Percentiles rank a stretch among this genome's conserved stretches.
phyloP scores from a whole-genome alignment of 176 grass and related monocot genomes.

The Elaeis guineensis region DNA sequence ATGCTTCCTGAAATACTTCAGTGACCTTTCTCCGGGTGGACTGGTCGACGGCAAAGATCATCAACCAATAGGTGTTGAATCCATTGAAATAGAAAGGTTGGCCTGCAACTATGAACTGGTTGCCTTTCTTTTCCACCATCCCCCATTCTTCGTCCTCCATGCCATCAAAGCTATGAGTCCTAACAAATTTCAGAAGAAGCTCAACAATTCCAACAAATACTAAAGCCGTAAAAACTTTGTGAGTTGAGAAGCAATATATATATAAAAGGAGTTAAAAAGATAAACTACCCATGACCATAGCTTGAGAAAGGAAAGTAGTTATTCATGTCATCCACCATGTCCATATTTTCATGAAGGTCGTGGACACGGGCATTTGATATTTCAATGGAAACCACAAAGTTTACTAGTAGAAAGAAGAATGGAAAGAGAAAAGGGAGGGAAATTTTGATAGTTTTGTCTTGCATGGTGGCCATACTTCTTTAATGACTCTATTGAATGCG shows the following conservation, averaged over 20 bases:
- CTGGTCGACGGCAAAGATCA: slow-evolving; percentile 50
- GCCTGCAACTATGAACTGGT: slow-evolving; percentile 36
- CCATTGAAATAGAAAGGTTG: slow-evolving; percentile 65
- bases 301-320: too few species aligned
- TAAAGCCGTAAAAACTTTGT: too few species aligned
- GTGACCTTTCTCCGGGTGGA: slow-evolving; percentile 54
- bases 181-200: too few species aligned
- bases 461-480: slow-evolving; percentile 9
- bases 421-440: not conserved
- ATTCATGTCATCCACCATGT: too few species aligned
- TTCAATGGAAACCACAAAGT: not conserved
- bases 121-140: slow-evolving; percentile 40
- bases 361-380: not conserved
- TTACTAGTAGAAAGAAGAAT: not conserved
- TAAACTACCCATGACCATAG: too few species aligned
- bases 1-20: slow-evolving; percentile 53
- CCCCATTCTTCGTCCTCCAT: slow-evolving; percentile 25
- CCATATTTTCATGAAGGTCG: not conserved
- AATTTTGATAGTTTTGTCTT: slow-evolving; percentile 5
- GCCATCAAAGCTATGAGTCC: not conserved
- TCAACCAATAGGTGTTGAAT: slow-evolving; percentile 76
- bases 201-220: too few species aligned
- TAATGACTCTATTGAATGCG: not conserved
- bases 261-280: too few species aligned
- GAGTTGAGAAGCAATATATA: too few species aligned